phyloP scores from a whole-genome alignment of 768 basidiomycete genomes.

The Russula vinacea region DNA sequence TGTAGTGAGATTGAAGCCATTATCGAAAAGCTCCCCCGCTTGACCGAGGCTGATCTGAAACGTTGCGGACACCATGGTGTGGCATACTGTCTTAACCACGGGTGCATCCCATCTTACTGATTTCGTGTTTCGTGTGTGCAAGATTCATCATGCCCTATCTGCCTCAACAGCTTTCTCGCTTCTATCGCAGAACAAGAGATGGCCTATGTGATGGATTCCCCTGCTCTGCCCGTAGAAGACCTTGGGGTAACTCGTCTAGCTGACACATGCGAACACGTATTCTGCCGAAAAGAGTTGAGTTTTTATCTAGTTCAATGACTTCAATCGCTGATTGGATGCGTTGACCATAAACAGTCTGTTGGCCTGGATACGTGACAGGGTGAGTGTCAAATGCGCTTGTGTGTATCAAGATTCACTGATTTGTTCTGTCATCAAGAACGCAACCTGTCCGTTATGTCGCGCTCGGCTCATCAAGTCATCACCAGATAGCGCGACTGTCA shows the following conservation, averaged over 20 bases:
- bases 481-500: neutral
- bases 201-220: conserved; percentile 72
- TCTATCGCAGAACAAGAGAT: conserved; percentile 72
- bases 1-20: conserved; percentile 41
- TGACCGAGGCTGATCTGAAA: conserved; percentile 50
- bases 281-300: conserved; percentile 76
- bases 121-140: neutral
- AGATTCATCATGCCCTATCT: conserved; percentile 77
- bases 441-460: conserved; percentile 68
- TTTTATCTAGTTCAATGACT: conserved; percentile 11
- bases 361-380: conserved; percentile 29
- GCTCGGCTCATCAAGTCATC: conserved; percentile 39
- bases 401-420: conserved; percentile 10
- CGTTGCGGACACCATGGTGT: conserved; percentile 49
- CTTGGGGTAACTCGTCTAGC: conserved; percentile 64
- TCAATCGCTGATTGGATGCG: conserved; percentile 7
- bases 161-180: conserved; percentile 64
- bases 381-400: conserved; percentile 1
- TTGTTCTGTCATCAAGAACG: conserved; percentile 41
- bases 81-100: neutral
- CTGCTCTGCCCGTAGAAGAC: conserved; percentile 65
- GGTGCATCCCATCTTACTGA: neutral
- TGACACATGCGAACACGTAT: conserved; percentile 53
- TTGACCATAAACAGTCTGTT: conserved; percentile 14
- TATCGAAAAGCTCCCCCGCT: conserved; percentile 45